Evolutionary conservation across 306 rosid genomes (phyloP).

Genomic region (Casuarina cunninghamiana): DNA sequence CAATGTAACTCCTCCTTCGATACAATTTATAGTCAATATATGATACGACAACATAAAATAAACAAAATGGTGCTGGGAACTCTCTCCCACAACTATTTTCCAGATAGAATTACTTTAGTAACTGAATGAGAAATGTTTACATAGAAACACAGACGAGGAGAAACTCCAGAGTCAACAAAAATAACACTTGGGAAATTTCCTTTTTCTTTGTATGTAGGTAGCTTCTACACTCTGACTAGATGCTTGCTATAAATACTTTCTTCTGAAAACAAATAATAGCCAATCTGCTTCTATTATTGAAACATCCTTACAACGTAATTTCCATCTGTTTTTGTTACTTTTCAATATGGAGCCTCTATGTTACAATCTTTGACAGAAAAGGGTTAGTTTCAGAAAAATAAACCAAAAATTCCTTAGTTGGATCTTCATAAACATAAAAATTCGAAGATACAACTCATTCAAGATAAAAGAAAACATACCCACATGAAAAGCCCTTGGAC

Average conservation of each 20-base stretch:
- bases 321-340: background rate
- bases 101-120: background rate
- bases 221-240: no score
- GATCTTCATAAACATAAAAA: background rate
- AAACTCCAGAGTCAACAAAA: background rate
- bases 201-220: no score
- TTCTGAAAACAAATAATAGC: background rate
- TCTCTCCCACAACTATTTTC: background rate
- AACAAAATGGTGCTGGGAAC: background rate
- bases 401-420: background rate
- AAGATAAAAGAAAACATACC: slow-evolving; percentile 42
- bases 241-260: no score
- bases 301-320: background rate
- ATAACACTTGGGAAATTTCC: no score
- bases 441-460: background rate
- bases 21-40: no score
- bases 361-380: background rate
- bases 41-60: background rate
- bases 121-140: no score
- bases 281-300: background rate
- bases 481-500: slow-evolving; percentile 87
- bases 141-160: background rate
- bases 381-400: background rate
- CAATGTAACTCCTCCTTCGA: background rate
- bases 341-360: background rate